phyloP scores from a whole-genome alignment of 495 filamentous ascomycete genomes.

The Penicillium odoratum region DNA sequence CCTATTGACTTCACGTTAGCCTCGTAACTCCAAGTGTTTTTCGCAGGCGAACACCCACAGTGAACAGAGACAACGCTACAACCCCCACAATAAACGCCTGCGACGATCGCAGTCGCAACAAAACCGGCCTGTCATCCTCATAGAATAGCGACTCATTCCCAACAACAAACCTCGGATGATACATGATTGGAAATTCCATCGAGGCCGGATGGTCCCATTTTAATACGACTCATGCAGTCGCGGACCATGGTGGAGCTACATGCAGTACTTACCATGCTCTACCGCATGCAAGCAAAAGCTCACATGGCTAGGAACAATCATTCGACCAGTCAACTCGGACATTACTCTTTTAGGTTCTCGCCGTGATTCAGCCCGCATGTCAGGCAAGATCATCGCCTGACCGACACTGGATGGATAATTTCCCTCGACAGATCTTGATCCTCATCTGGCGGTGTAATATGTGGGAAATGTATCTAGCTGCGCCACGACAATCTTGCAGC shows the following conservation, averaged over 20 bases:
- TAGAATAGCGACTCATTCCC: not conserved
- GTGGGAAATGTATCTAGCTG: not conserved
- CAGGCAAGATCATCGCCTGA: not conserved
- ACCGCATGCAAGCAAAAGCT: not conserved
- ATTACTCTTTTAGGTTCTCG: not conserved
- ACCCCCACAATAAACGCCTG: slow-evolving; percentile 20
- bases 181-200: not conserved
- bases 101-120: slow-evolving; percentile 18
- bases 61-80: slow-evolving; percentile 16
- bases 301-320: not conserved
- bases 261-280: not conserved
- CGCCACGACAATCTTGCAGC: not conserved
- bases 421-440: not conserved
- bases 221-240: not conserved
- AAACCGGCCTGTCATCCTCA: slow-evolving; percentile 10
- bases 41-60: slow-evolving; percentile 4
- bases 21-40: not conserved
- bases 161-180: not conserved
- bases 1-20: not conserved
- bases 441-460: not conserved
- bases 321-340: not conserved
- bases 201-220: not conserved
- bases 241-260: not conserved
- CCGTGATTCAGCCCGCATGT: not conserved
- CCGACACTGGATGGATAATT: not conserved